Evolutionary conservation across 495 filamentous ascomycete genomes (phyloP).

Genomic region (Penicillium mononematosum): DNA sequence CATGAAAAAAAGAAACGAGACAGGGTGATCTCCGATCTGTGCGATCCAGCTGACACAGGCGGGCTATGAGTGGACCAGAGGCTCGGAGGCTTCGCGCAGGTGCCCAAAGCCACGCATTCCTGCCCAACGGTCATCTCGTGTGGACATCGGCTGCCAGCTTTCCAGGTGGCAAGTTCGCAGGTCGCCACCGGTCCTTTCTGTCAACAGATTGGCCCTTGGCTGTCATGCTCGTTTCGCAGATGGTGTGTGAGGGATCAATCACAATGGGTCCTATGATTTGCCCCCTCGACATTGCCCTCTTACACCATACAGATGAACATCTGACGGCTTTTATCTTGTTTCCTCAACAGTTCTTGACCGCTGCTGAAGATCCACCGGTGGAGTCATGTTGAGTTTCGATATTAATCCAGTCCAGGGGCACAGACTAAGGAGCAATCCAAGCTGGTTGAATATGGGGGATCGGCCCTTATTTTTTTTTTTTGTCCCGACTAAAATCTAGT

Average conservation of each 20-base stretch:
- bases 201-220: conserved; percentile 18
- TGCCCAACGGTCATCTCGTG: conserved; percentile 39
- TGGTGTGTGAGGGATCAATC: conserved; percentile 12
- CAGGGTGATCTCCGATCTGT: conserved; percentile 21
- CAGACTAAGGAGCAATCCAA: conserved; percentile 30
- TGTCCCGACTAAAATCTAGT: conserved; percentile 7
- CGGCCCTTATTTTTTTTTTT: conserved; percentile 14
- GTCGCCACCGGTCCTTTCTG: conserved; percentile 16
- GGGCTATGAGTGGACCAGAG: conserved; percentile 22
- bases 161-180: conserved; percentile 25
- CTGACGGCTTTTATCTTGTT: conserved; percentile 7
- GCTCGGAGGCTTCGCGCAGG: conserved; percentile 13
- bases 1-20: conserved; percentile 6
- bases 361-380: conserved; percentile 19
- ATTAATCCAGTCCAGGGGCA: conserved; percentile 22
- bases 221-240: conserved; percentile 7
- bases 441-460: conserved; percentile 22
- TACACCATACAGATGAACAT: conserved; percentile 4
- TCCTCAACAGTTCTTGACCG: conserved; percentile 11
- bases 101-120: conserved; percentile 47
- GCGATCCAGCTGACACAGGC: conserved; percentile 23
- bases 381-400: conserved; percentile 12
- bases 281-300: conserved; percentile 4
- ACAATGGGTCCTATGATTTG: conserved; percentile 4
- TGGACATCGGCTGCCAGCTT: conserved; percentile 13